phyloP scores from a whole-genome alignment of 805 yeast species.

The Ogataea nakhonphanomensis region DNA sequence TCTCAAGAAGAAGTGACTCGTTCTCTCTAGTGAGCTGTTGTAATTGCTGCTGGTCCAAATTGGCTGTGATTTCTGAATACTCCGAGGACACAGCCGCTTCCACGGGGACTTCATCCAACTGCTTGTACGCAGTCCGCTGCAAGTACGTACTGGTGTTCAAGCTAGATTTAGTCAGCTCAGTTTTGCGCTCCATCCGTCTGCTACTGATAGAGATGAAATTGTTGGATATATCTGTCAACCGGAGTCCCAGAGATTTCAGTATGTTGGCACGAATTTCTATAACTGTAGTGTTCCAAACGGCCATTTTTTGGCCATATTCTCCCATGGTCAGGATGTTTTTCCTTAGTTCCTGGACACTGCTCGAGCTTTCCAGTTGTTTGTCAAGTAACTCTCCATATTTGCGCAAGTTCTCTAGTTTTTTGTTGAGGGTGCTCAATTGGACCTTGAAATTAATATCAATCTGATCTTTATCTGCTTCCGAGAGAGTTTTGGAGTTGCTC shows the following conservation, averaged over 20 bases:
- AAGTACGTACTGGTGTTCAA: conserved; percentile 20
- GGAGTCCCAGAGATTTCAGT: conserved; percentile 44
- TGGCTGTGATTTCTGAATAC: conserved; percentile 33
- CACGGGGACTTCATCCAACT: conserved; percentile 33
- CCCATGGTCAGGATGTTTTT: conserved; percentile 32
- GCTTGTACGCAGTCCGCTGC: conserved; percentile 2
- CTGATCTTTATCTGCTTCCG: conserved; percentile 27
- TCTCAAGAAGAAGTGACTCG: conserved; percentile 45
- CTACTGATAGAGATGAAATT: conserved; percentile 48
- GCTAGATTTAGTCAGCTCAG: conserved; percentile 35
- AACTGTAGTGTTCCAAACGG: conserved; percentile 37
- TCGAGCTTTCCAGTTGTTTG: conserved; percentile 47
- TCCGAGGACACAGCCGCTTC: conserved; percentile 32
- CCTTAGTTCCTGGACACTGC: conserved; percentile 44
- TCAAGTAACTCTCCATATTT: conserved; percentile 38
- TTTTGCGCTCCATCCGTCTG: conserved; percentile 42
- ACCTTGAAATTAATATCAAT: conserved; percentile 27
- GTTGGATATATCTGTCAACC: conserved; percentile 41
- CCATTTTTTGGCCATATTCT: conserved; percentile 35
- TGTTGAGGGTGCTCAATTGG: conserved; percentile 21
- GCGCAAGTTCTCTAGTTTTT: conserved; percentile 31
- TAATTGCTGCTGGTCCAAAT: conserved; percentile 46
- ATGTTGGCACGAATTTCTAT: conserved; percentile 47
- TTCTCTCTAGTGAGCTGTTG: conserved; percentile 59
- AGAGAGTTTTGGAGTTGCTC: conserved; percentile 23